Evolutionary conservation across 306 rosid genomes (phyloP), one percentile per base, ranked within the genome.

Genomic region (Lathyrus sativus): DNA sequence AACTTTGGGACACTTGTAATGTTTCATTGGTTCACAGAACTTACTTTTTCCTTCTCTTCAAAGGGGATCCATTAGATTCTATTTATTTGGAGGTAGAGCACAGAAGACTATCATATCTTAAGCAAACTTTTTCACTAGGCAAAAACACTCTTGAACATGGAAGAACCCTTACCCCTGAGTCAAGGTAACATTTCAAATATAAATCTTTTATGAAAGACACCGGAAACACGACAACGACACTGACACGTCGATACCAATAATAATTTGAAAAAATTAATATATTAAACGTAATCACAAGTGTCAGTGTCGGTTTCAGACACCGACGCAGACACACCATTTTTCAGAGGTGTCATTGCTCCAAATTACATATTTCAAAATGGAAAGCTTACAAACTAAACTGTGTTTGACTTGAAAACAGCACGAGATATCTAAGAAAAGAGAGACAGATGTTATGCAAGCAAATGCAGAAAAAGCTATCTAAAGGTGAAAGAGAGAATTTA

Each of bases 11-110:
- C 66, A 86, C 84, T 67, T 92, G 96, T 72, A 85, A 92, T 49
- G 85, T 88, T 74, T 86, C 98, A 37, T 82, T 92, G 85, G 88
- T 92, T 74, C 96, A 92, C 79, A 88, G 98, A 66, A 92, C 98
- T 66, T 92, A 88, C 79, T 92, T 92, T 86, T 90, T 86, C 80
- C 92, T 89, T 67, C 83, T 89, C 62, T 85, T 92, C 79, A 77
- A 78, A 73, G 96, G 98, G 45, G 98, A 92, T 58, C 82, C 80
- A 28, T 55, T 89, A 59, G 98, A 92, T 74, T 86, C 91, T 43
- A 83, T 89, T 65, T 92, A 92, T 72, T 77, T 88, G 88, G 96
- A 92, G 82, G 98, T 92, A 43, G 98, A 92, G 78, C 73, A 78
- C 45, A 85, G 98, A 80, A 85, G 98, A 60, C 62, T 89, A 24